Conservation (phyloP, 495 filamentous ascomycete species). For the Penicillium salamii region DNA sequence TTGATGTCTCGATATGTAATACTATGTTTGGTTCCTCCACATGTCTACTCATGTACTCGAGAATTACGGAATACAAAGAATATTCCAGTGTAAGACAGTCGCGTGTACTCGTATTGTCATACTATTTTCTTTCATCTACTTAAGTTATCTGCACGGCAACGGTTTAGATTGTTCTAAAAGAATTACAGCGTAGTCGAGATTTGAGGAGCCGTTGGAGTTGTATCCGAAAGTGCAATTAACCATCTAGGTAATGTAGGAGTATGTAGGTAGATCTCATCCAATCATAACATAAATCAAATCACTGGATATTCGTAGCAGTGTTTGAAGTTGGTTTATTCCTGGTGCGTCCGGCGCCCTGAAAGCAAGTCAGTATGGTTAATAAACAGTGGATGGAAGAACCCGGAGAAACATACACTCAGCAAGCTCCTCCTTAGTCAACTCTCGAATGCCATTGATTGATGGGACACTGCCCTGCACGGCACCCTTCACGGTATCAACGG, state of each 20-base stretch:
- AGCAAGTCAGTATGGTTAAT: background rate
- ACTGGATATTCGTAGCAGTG: background rate
- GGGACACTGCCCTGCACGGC: conserved; percentile 69
- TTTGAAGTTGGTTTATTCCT: background rate
- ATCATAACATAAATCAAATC: conserved; percentile 5
- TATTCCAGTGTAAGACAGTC: no score
- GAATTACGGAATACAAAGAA: no score
- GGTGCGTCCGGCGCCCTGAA: conserved; percentile 33
- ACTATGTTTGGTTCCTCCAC: no score
- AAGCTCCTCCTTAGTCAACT: conserved; percentile 69
- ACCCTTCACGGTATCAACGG: conserved; percentile 72
- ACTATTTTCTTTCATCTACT: no score
- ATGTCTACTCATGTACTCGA: no score
- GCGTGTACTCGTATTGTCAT: no score
- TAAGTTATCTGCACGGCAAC: no score
- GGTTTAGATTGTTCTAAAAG: no score
- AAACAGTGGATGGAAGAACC: background rate
- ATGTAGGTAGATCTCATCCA: background rate
- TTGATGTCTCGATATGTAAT: background rate
- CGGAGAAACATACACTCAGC: conserved; percentile 33
- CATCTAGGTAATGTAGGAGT: no score
- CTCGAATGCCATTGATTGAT: conserved; percentile 72
- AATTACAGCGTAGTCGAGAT: no score
- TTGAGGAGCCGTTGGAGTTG: background rate
- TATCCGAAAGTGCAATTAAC: background rate